Percentiles rank a stretch among this genome's conserved stretches.
phyloP scores from a whole-genome alignment of 1,139 yeast species.

The Protomyces inundatus region DNA sequence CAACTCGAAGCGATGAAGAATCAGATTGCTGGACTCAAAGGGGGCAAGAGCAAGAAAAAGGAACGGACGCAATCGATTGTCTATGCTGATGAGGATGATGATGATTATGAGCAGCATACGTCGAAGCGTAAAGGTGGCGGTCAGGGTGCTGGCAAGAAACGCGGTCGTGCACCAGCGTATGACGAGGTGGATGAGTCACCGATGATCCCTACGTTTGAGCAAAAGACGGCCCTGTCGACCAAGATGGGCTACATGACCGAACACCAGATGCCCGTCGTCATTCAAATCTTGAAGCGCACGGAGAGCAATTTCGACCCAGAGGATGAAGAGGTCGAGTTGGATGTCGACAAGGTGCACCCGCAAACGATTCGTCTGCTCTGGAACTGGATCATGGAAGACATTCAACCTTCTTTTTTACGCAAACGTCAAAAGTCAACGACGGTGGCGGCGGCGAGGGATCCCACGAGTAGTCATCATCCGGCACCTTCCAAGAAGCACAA shows the following conservation, averaged over 20 bases:
- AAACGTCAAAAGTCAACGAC: constrained; percentile 23
- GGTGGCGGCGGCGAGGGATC: constrained; percentile 24
- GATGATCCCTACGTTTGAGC: constrained; percentile 62
- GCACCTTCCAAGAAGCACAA: constrained; percentile 37
- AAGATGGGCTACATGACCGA: constrained; percentile 71
- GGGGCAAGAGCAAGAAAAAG: constrained; percentile 34
- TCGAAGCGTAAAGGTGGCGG: constrained; percentile 23
- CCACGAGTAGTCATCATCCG: background rate
- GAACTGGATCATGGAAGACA: constrained; percentile 63
- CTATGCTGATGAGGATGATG: constrained; percentile 28
- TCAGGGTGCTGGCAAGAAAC: background rate
- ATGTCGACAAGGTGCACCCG: constrained; percentile 89
- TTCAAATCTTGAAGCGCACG: constrained; percentile 79
- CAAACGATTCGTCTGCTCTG: constrained; percentile 76
- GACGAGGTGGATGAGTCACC: constrained; percentile 28
- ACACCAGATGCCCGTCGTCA: constrained; percentile 73
- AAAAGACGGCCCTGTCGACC: constrained; percentile 92
- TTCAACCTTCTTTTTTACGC: constrained; percentile 31
- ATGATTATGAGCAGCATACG: constrained; percentile 30
- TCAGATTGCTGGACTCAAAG: constrained; percentile 48
- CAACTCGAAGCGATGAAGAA: constrained; percentile 74
- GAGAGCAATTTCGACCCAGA: constrained; percentile 52
- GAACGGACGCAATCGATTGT: constrained; percentile 28
- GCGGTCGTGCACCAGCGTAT: background rate
- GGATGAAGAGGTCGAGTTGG: constrained; percentile 85